Base-by-base conservation (phyloP, 2,329 filamentous ascomycete genomes). In the Alternaria longipes region DNA sequence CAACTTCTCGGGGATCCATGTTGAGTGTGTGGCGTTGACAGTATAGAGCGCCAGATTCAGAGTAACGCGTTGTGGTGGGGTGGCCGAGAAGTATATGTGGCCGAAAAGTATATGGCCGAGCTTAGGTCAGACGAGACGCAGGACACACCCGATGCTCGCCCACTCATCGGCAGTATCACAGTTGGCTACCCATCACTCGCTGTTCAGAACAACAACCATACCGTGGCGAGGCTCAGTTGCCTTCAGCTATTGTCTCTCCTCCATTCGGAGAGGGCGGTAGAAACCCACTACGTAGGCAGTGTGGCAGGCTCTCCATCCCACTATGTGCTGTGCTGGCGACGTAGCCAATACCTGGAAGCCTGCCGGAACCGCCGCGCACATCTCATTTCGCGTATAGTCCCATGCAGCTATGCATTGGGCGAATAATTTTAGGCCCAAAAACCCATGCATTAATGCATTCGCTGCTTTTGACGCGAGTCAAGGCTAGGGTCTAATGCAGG, bases 331-430 rank as follows among this genome's bases (percentile, higher is more conserved):
- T 40, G 49, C 57, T 60, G 57, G 53, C 53, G 59, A 53, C 57
- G 49, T 55, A 64, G 66, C 67, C 63, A 67, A 69, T 59, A 49
- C 56, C 41, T 60, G 26, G 14, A 67, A 26, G 67, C 67, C 64
- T 71, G 70, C 68, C 62, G 65, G 58, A 57, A 52, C 62, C 62
- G 65, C 64, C 67, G 71, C 67, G 74, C 69, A 67, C 69, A 74
- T 77, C 72, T 77, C 73, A 77, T 77, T 72, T 77, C 74, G 71
- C 65, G 64, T 72, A 71, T 65, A 67, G 66, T 54, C 60, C 51
- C 65, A 68, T 69, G 69, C 73, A 71, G 71, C 70, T 71, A 72
- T 68, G 65, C 63, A 70, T 73, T 72, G 74, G 74, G 70, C 70
- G 70, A 70, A 66, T 64, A 71, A 69, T 51, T 65, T 65, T 67